Percentiles rank a stretch among this genome's conserved stretches.
Evolutionary conservation across 495 filamentous ascomycete genomes (phyloP).

Genomic region (Aspergillus haitiensis): DNA sequence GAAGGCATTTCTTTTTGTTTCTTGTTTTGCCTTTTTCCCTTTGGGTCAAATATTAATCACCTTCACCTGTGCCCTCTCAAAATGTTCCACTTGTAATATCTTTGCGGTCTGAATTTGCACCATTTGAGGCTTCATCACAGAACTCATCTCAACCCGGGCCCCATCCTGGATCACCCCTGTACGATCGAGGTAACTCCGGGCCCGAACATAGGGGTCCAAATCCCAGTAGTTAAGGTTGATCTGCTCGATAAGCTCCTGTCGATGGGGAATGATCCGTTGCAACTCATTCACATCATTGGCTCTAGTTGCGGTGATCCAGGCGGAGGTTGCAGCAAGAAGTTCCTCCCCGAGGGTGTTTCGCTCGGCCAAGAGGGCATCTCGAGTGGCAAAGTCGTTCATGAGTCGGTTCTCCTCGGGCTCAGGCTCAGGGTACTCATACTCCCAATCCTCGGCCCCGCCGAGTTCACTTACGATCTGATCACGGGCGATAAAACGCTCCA

Average conservation of each 20-base stretch:
- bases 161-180: conserved; percentile 14
- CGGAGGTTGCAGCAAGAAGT: conserved; percentile 65
- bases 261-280: neutral
- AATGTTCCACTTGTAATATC: conserved; percentile 15
- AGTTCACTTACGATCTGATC: conserved; percentile 70
- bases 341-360: conserved; percentile 58
- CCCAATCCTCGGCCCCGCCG: conserved; percentile 80
- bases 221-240: conserved; percentile 14
- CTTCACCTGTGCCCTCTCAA: conserved; percentile 10
- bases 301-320: conserved; percentile 53
- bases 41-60: conserved; percentile 7
- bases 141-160: conserved; percentile 9
- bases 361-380: conserved; percentile 54
- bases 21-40: neutral
- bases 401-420: conserved; percentile 63
- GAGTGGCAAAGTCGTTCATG: conserved; percentile 61
- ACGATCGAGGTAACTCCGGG: conserved; percentile 10
- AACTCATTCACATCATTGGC: neutral
- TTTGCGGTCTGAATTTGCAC: conserved; percentile 15
- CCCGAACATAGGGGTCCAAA: conserved; percentile 15
- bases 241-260: conserved; percentile 2
- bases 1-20: too few species aligned
- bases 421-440: conserved; percentile 77
- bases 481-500: conserved; percentile 67
- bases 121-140: neutral